Base-by-base conservation (phyloP, 2,329 filamentous ascomycete genomes). In the Dactylellina haptotyla region DNA sequence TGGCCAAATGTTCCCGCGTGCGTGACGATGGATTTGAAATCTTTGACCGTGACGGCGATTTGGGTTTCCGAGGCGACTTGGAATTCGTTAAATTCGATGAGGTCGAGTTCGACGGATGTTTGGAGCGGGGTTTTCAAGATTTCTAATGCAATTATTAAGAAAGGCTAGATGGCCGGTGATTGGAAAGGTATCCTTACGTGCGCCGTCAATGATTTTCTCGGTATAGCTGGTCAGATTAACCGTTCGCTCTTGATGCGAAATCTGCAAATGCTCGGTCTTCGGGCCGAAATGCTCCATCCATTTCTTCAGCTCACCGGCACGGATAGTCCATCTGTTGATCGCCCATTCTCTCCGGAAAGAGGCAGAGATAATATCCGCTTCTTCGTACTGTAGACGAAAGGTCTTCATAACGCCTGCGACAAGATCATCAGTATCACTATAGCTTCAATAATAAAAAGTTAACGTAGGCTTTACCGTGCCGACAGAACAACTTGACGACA, bases 171-270 rank as follows among this genome's bases (percentile, higher is more conserved):
- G 2, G 12, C 14, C 32, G 41, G 4, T n/a, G 18, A 34, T 1
- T 28, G 28, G n/a, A 34, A 4, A 39, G 2, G 26, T 14, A 30
- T 34, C 57, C 75, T 28, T 77, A 81, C 82, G 81, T 77, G 84
- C 85, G 4, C 83, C 83, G 66, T 84, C 83, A 46, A 81, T 80
- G 18, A 85, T 81, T 77, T 85, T 85, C 67, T 85, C 84, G 0
- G 84, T 85, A 76, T 84, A 86, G 76, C 84, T 85, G 8, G 84
- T 85, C 77, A 86, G 85, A 5, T 83, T 81, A 1, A 82, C 83
- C 41, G 84, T 82, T 25, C 50, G 43, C 8, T 81, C 83, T 51
- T 84, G 81, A n/a, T 83, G 81, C 54, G 83, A 82, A 39, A 86
- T 81, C 73, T 85, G 84, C 5, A 86, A 80, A 78, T 85, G 82